Evolutionary conservation across 2,329 filamentous ascomycete genomes (phyloP).

Genomic region (Camillea tinctor): DNA sequence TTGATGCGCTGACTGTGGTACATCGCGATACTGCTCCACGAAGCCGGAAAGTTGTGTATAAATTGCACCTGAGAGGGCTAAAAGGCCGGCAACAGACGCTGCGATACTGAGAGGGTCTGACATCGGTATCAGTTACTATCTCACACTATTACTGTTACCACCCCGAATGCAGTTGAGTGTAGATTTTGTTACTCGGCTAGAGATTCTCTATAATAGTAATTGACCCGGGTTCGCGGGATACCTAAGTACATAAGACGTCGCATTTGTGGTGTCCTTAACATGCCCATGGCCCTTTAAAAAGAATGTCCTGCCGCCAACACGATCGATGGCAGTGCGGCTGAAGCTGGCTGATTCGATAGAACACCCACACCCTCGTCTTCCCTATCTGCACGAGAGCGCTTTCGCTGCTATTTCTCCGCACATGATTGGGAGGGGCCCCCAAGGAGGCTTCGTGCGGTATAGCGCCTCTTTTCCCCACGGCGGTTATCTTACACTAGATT

Average conservation of each 20-base stretch:
- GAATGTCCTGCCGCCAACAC: background rate
- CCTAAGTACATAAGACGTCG: background rate
- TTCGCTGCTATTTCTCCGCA: background rate
- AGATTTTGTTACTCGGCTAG: background rate
- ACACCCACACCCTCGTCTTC: background rate
- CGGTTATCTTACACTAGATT: too few species aligned
- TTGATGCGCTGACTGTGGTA: background rate
- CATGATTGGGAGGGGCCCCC: background rate
- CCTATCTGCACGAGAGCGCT: background rate
- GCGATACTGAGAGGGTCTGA: constrained; percentile 1
- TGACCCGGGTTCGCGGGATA: background rate
- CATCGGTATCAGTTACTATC: background rate
- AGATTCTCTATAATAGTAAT: background rate
- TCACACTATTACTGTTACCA: background rate
- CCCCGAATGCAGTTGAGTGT: background rate
- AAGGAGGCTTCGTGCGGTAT: background rate
- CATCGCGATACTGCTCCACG: background rate
- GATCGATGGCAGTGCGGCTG: background rate
- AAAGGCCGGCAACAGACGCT: background rate
- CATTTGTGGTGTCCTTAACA: background rate
- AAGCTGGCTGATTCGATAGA: background rate
- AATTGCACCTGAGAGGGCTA: background rate
- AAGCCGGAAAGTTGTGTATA: background rate
- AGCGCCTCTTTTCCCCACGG: background rate
- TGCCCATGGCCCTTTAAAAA: background rate